Evolutionary conservation across 169 alveolate species (phyloP).

Genomic region (Eimeria brunetti): DNA sequence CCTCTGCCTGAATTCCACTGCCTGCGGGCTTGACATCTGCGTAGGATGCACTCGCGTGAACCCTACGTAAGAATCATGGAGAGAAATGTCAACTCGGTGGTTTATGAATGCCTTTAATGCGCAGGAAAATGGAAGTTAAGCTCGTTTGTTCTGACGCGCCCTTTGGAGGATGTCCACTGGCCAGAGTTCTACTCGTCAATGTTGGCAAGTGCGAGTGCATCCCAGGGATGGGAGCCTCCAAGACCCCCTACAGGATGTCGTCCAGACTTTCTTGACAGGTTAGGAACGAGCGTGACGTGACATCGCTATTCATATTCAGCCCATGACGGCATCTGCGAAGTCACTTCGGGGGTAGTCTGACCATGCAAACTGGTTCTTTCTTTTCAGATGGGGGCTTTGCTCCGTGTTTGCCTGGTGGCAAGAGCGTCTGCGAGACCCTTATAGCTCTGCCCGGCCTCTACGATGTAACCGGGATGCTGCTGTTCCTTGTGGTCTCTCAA

Average conservation of each 20-base stretch:
- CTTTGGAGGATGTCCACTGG: conserved; percentile 50
- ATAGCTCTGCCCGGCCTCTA: conserved; percentile 22
- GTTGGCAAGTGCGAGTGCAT: conserved; percentile 38
- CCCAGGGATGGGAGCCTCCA: conserved; percentile 68
- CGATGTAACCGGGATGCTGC: conserved; percentile 12
- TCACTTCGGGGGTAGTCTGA: neutral
- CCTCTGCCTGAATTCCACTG: neutral
- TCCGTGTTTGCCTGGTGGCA: conserved; percentile 66
- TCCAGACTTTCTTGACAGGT: conserved; percentile 50
- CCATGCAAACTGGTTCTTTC: neutral
- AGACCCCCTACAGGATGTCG: conserved; percentile 43
- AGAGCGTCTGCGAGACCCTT: conserved; percentile 36
- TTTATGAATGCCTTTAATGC: neutral
- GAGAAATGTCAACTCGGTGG: neutral
- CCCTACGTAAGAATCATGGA: neutral
- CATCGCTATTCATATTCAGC: neutral
- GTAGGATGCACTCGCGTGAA: too few species aligned
- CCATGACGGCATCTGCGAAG: neutral
- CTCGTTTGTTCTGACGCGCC: conserved; percentile 50
- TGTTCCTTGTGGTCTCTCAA: neutral
- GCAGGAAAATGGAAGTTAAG: conserved; percentile 56
- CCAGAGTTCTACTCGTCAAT: conserved; percentile 35
- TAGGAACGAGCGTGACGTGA: neutral
- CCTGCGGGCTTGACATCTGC: neutral
- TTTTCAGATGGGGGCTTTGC: conserved; percentile 51